A percentile compares a stretch with the other conserved stretches of the same genome.
Conservation (phyloP, 108 stramenopile species). For the Skeletonema tropicum region DNA sequence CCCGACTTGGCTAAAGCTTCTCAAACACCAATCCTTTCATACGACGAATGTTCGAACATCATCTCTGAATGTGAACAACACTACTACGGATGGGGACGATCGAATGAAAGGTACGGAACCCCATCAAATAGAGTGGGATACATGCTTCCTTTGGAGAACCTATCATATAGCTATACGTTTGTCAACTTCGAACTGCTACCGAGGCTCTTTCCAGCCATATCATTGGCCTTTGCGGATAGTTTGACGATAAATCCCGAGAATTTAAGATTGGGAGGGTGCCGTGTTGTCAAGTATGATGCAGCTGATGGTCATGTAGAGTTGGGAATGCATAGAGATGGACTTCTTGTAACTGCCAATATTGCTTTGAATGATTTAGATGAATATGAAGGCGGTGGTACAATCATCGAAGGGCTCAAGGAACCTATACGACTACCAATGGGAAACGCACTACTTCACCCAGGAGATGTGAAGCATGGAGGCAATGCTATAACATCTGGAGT, state of each 20-base stretch:
- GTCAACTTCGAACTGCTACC: constrained; percentile 45
- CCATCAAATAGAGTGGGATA: constrained; percentile 32
- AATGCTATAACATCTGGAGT: constrained; percentile 39
- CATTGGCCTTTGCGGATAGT: constrained; percentile 24
- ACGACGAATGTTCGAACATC: constrained; percentile 25
- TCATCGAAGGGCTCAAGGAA: constrained; percentile 22
- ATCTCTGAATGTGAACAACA: constrained; percentile 40
- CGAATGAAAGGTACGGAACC: constrained; percentile 38
- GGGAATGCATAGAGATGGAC: constrained; percentile 44
- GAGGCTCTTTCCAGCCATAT: constrained; percentile 32
- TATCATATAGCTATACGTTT: constrained; percentile 27
- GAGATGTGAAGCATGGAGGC: constrained; percentile 45
- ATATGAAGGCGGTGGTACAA: constrained; percentile 41
- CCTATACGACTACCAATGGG: constrained; percentile 35
- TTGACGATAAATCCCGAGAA: constrained; percentile 11
- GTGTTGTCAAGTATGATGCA: constrained; percentile 48
- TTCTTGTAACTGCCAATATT: constrained; percentile 45
- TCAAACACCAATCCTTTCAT: constrained; percentile 21
- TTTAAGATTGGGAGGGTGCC: constrained; percentile 38
- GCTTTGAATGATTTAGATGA: constrained; percentile 37
- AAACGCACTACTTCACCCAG: constrained; percentile 33
- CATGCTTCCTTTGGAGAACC: constrained; percentile 34
- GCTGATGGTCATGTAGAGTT: constrained; percentile 35
- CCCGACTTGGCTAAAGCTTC: constrained; percentile 38
- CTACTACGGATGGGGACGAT: constrained; percentile 33